Evolutionary conservation across 2,329 filamentous ascomycete genomes (phyloP).

Genomic region (Lachnellula cervina): DNA sequence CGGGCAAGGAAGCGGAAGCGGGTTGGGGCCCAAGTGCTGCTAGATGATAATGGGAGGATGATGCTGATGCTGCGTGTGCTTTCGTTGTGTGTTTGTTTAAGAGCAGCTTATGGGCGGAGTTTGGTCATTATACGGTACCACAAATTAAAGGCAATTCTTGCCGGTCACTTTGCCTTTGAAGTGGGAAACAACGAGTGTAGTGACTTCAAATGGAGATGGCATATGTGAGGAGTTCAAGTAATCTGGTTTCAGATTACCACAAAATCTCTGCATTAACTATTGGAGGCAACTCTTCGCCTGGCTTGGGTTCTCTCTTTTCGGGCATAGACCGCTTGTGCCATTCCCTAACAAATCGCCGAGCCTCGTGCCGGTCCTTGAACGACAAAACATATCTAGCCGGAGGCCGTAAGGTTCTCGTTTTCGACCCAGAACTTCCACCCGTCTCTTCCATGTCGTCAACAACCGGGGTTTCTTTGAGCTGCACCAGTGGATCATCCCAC

Average conservation of each 20-base stretch:
- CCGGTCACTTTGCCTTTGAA: slow-evolving; percentile 13
- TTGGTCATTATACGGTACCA: slow-evolving; percentile 30
- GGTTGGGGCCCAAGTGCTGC: slow-evolving; percentile 69
- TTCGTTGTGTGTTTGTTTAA: slow-evolving; percentile 26
- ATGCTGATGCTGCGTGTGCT: slow-evolving; percentile 11
- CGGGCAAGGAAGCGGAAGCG: slow-evolving; percentile 48
- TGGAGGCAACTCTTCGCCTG: slow-evolving; percentile 34
- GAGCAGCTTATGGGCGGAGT: slow-evolving; percentile 32
- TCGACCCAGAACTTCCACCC: not conserved
- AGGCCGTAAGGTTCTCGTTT: not conserved
- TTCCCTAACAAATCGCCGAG: slow-evolving; percentile 41
- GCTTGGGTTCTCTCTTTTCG: slow-evolving; percentile 22
- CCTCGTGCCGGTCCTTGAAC: slow-evolving; percentile 30
- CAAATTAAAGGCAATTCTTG: slow-evolving; percentile 27
- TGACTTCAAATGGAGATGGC: slow-evolving; percentile 9
- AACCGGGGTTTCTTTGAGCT: slow-evolving; percentile 1
- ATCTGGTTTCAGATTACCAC: slow-evolving; percentile 35
- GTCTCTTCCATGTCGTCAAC: slow-evolving; percentile 1
- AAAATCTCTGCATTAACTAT: slow-evolving; percentile 43
- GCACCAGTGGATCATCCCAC: slow-evolving; percentile 11
- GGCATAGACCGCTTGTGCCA: slow-evolving; percentile 49
- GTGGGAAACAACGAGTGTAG: slow-evolving; percentile 5
- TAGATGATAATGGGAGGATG: slow-evolving; percentile 40
- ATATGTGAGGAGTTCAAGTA: slow-evolving; percentile 3
- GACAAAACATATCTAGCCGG: slow-evolving; percentile 27